phyloP scores from a whole-genome alignment of 768 basidiomycete species.

The Kwoniella bestiolae region DNA sequence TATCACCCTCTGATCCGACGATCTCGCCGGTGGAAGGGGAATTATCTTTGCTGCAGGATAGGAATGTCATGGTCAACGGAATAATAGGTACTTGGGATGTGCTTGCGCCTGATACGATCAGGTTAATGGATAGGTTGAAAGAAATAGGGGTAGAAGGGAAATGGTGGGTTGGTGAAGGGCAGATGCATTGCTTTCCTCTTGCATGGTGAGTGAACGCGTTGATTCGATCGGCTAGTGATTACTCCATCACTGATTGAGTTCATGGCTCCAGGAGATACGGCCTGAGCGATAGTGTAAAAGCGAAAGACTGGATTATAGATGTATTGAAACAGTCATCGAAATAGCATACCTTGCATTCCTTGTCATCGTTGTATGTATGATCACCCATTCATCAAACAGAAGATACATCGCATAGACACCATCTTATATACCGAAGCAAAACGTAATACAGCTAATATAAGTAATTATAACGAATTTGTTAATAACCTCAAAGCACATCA shows the following conservation, averaged over 20 bases:
- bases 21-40: neutral
- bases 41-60: neutral
- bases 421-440: too few relatives aligned
- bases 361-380: neutral
- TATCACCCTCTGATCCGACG: neutral
- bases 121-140: neutral
- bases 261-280: conserved; percentile 5
- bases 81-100: conserved; percentile 15
- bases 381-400: too few relatives aligned
- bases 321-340: neutral
- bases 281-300: neutral
- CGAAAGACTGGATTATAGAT: conserved; percentile 7
- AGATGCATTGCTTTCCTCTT: conserved; percentile 12
- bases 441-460: too few relatives aligned
- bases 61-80: neutral
- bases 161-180: conserved; percentile 3
- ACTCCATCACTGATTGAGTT: neutral
- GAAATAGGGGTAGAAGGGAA: neutral
- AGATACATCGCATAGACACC: too few relatives aligned
- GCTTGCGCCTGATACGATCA: conserved; percentile 4
- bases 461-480: neutral
- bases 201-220: conserved; percentile 1
- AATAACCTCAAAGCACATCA: neutral
- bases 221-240: neutral
- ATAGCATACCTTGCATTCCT: neutral